These are phyloP conservation scores for Cryptococcus hybrid DNA, from an alignment of 1,284 basidiomycete genomes.

Conservation along the genomic window DNA sequence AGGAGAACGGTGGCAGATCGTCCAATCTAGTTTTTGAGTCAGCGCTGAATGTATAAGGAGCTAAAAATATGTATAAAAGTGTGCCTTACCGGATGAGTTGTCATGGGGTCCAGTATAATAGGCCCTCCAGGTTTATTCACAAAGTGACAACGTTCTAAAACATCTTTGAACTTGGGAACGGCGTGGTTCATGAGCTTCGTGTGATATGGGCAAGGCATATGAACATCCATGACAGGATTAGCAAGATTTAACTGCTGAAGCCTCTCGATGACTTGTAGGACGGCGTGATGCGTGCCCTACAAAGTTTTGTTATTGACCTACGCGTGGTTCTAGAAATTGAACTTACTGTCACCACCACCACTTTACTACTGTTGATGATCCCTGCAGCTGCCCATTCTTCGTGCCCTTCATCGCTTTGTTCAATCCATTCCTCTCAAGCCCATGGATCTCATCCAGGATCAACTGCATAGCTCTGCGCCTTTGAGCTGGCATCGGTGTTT, in stretches of 20 bases:
- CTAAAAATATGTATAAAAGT: not conserved
- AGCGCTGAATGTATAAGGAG: not conserved
- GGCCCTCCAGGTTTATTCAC: slow-evolving; percentile 20
- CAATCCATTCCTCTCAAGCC: slow-evolving; percentile 29
- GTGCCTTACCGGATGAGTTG: slow-evolving; percentile 37
- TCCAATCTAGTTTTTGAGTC: slow-evolving; percentile 16
- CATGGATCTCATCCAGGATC: slow-evolving; percentile 46
- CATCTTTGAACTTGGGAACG: slow-evolving; percentile 35
- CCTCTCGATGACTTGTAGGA: slow-evolving; percentile 42
- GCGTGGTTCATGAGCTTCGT: slow-evolving; percentile 47
- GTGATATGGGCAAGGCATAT: slow-evolving; percentile 47
- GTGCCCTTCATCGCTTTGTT: slow-evolving; percentile 25
- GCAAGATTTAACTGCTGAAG: slow-evolving; percentile 43
- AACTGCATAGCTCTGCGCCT: slow-evolving; percentile 44
- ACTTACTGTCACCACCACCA: slow-evolving; percentile 45
- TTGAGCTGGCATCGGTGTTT: slow-evolving; percentile 19
- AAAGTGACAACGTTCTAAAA: slow-evolving; percentile 37
- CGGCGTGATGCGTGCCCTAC: slow-evolving; percentile 44
- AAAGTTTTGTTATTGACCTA: not conserved
- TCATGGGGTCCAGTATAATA: slow-evolving; percentile 44
- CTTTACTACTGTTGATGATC: slow-evolving; percentile 47
- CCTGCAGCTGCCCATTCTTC: slow-evolving; percentile 47
- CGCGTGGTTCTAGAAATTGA: not conserved
- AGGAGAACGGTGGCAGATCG: slow-evolving; percentile 36
- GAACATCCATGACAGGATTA: slow-evolving; percentile 50